phyloP scores from a whole-genome alignment of 2,329 filamentous ascomycete genomes.

The Lasiodiplodia sp. region DNA sequence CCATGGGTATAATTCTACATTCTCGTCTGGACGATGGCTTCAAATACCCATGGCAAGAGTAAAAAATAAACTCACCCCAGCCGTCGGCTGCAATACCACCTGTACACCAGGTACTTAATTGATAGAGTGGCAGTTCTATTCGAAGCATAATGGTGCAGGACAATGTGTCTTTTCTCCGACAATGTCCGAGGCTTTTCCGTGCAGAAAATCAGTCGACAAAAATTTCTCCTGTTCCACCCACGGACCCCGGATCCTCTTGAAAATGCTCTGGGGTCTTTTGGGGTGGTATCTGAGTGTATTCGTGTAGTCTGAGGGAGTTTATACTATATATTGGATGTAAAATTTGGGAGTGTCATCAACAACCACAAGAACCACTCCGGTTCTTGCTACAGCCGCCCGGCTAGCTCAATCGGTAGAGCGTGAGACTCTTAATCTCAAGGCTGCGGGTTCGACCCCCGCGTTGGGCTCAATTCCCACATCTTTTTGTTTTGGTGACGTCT shows the following conservation, averaged over 20 bases:
- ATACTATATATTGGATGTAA: not conserved
- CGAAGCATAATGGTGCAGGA: no score
- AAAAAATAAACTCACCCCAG: no score
- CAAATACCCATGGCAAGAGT: no score
- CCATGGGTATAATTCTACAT: no score
- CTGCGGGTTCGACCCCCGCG: conserved; percentile 31
- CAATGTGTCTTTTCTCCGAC: not conserved
- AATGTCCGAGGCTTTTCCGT: not conserved
- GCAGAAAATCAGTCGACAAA: not conserved
- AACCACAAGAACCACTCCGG: not conserved
- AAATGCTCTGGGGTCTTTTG: not conserved
- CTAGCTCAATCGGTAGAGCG: conserved; percentile 51
- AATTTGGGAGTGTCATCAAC: not conserved
- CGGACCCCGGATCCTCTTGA: not conserved
- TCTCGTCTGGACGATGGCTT: no score
- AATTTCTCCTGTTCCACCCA: not conserved
- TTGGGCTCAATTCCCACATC: conserved; percentile 30
- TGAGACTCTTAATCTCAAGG: conserved; percentile 47
- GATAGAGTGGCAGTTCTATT: no score
- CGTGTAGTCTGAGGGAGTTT: fast-evolving
- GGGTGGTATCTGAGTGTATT: not conserved
- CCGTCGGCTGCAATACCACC: no score
- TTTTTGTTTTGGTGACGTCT: conserved; percentile 7
- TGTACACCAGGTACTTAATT: no score
- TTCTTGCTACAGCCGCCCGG: conserved; percentile 16